phyloP scores from a whole-genome alignment of 2,329 filamentous ascomycete genomes.

The Falciphora oryzae region DNA sequence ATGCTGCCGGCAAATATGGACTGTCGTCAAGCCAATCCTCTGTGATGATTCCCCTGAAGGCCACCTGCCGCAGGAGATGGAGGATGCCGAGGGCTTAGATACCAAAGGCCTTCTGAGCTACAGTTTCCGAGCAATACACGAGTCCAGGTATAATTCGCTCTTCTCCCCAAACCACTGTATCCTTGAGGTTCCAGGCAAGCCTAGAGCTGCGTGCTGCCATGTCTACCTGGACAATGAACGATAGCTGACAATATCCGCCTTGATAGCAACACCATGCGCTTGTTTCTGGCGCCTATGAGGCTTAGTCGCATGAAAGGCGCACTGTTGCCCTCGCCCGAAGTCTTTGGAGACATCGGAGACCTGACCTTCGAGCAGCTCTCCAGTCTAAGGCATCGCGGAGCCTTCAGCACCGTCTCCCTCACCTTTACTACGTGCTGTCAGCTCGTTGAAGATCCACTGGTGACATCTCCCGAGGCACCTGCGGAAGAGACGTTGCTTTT shows the following conservation, averaged over 20 bases:
- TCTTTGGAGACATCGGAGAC: conserved; percentile 62
- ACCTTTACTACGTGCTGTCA: conserved; percentile 80
- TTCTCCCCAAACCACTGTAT: neutral
- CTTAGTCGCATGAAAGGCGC: conserved; percentile 36
- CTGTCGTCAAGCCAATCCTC: conserved; percentile 66
- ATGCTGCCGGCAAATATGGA: conserved; percentile 68
- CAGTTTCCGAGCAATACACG: conserved; percentile 91
- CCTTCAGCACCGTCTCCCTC: conserved; percentile 86
- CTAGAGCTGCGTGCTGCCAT: neutral
- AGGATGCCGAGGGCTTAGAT: conserved; percentile 63
- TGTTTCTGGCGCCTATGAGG: conserved; percentile 49
- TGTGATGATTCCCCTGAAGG: conserved; percentile 96
- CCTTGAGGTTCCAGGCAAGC: conserved; percentile 10
- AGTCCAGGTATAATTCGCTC: conserved; percentile 64
- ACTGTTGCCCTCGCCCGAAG: conserved; percentile 42
- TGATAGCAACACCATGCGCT: conserved; percentile 64
- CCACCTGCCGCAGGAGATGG: conserved; percentile 70
- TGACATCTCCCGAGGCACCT: conserved; percentile 25
- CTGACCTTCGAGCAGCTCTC: conserved; percentile 79
- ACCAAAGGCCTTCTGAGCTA: conserved; percentile 91
- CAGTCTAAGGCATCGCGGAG: conserved; percentile 80
- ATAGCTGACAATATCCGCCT: neutral
- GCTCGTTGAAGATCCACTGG: conserved; percentile 42
- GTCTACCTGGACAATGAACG: conserved; percentile 16
- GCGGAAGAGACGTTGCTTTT: conserved; percentile 45